Base-by-base conservation (phyloP, 768 basidiomycete species). In the Mycena crocata region DNA sequence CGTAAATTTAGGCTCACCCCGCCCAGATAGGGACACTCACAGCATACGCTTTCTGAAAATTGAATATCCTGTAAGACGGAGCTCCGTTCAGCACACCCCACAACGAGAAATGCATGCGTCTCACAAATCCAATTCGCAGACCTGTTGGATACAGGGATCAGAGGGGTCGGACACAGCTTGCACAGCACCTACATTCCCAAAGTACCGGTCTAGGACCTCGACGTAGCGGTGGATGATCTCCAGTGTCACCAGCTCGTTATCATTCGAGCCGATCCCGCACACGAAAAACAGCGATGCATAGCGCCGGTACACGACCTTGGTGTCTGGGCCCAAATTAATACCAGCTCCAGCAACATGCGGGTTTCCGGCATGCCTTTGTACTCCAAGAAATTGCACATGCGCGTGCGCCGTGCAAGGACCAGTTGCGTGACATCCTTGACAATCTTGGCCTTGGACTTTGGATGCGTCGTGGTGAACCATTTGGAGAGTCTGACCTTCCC, bases 201-300 rank as follows among this genome's bases (percentile, higher is more conserved):
- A 91, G 76, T 91, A 91, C 32, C 90, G 80, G 73, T 91, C 90
- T 83, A 94, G 76, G 15, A 93, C 88, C 72, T 94, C 92, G 42
- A 93, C 93, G 69, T 90, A 94, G 72, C 93, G 87, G 73, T 94
- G 93, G 34, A 94, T 90, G 69, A 95, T 88, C 80, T 95, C 93
- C 26, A 95, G 83, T 5, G 93, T 91, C 65, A 93, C 82, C 48
- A 95, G 85, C 76, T 95, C 93, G 75, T 94, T 94, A 80, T 95
- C 93, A 59, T 80, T 79, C 58, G 86, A 85, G 45, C 86, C 85
- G 70, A 95, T 87, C 48, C 91, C 92, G 66, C 87, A 89, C 50
- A 95, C 90, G 78, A 94, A 94, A 85, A 94, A 94, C 39, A 95
- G 78, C 17, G 92, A 93, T 10, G 93, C 93, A 71, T 94, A 95